Evolutionary conservation across 345 rosid genomes (phyloP).

Genomic region (Toxicodendron radicans): DNA sequence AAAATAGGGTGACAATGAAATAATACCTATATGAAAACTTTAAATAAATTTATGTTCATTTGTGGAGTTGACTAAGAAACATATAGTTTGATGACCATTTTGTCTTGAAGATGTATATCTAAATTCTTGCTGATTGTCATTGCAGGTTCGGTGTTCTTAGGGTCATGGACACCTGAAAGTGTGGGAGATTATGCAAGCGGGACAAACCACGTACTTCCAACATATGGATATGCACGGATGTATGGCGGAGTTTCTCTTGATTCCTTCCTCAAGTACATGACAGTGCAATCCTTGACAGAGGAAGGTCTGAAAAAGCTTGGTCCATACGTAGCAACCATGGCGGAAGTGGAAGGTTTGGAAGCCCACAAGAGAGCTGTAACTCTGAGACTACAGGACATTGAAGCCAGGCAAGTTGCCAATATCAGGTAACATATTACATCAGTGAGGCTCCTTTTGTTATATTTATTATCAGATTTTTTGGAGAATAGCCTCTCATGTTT

Average conservation of each 20-base stretch:
- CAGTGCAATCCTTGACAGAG: constrained; percentile 77
- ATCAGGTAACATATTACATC: constrained; percentile 25
- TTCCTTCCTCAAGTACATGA: constrained; percentile 86
- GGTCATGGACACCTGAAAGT: constrained; percentile 95
- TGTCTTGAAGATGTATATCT: background rate
- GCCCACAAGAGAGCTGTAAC: constrained; percentile 94
- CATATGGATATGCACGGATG: constrained; percentile 92
- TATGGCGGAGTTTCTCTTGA: constrained; percentile 88
- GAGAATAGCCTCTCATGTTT: background rate
- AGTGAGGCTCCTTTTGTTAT: background rate
- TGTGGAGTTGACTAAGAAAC: background rate
- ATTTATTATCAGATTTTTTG: background rate
- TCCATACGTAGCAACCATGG: constrained; percentile 82
- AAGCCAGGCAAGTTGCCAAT: constrained; percentile 51
- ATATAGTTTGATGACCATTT: background rate
- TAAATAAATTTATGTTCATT: background rate
- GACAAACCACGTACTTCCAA: constrained; percentile 88
- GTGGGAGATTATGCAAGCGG: constrained; percentile 98
- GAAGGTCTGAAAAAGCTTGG: constrained; percentile 86
- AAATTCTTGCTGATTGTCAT: background rate
- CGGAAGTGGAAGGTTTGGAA: constrained; percentile 84
- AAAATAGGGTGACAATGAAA: too few relatives aligned
- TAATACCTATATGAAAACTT: background rate
- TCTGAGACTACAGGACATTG: constrained; percentile 74
- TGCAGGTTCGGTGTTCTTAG: constrained; percentile 83